Base-by-base conservation (phyloP, 768 basidiomycete genomes). In the Pholiota microspora region DNA sequence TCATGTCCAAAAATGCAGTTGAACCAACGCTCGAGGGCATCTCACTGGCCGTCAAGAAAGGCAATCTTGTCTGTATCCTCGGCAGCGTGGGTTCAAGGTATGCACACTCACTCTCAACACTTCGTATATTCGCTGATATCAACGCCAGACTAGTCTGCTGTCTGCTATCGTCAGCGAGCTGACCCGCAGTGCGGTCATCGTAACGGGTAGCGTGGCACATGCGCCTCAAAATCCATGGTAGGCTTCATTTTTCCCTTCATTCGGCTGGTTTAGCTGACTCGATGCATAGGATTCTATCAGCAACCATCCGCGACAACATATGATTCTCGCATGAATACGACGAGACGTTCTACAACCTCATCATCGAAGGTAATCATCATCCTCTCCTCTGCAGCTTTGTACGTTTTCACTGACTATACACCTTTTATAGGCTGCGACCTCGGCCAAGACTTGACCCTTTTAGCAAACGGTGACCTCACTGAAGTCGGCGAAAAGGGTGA, bases 61-160 rank as follows among this genome's bases (percentile, higher is more conserved):
- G n/a, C n/a, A n/a, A n/a, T n/a, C n/a, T n/a, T n/a, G n/a, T n/a
- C n/a, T n/a, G 88, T 2, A 71, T 98, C 7, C 78, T 96, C 15
- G 96, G 96, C 13, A 85, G 91, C 18, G 94, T 98, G 21, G 95
- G 94, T 7, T 82, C 85, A 98, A 98, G 81, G 89, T 86, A 56
- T 49, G 69, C 32, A 35, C 21, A 32, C 35, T 10, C 31, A 15
- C 3, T 27, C 18, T 49, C 15, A n/a, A n/a, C 45, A 13, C 18
- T 27, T 49, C 15, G 53, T 7, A 45, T 18, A 12, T 34, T 25
- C 7, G n/a, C 5, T 29, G n/a, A n/a, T n/a, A n/a, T n/a, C n/a
- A n/a, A n/a, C n/a, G n/a, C n/a, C n/a, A n/a, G n/a, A n/a, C n/a
- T 59, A 89, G 86, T 65, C 68, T 93, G 24, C 62, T 92, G 36